Evolutionary conservation across 2,329 filamentous ascomycete genomes (phyloP).

Genomic region (Sarocladium kiliense): DNA sequence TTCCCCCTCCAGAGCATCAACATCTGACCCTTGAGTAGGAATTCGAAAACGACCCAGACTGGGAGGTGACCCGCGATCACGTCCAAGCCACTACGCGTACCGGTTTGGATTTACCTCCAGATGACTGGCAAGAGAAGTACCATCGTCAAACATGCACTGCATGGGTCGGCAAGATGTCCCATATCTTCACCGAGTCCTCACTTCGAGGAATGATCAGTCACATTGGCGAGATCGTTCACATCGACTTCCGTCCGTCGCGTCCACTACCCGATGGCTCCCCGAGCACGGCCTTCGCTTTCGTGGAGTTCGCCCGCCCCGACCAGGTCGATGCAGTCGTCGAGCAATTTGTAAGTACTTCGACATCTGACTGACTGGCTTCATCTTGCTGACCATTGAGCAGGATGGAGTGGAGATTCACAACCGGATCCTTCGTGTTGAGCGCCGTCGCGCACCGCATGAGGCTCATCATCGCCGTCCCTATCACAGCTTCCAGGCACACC

Average conservation of each 20-base stretch:
- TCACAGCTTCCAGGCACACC: not conserved
- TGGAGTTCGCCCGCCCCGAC: not conserved
- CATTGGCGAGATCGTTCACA: not conserved
- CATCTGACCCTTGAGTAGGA: conserved; percentile 16
- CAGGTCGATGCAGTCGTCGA: conserved; percentile 7
- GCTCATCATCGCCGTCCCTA: not conserved
- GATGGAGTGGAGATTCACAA: not conserved
- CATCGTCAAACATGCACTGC: not conserved
- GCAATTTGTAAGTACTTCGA: not conserved
- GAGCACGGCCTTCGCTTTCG: conserved; percentile 9
- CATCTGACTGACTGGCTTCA: not conserved
- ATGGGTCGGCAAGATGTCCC: conserved; percentile 8
- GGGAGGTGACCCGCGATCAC: not conserved
- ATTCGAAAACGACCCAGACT: conserved; percentile 22
- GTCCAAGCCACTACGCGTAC: not conserved
- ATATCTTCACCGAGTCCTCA: not conserved
- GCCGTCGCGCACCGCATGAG: not conserved
- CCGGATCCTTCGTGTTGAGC: not conserved
- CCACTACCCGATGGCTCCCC: not conserved
- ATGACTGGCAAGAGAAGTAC: conserved; percentile 5
- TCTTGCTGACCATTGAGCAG: not conserved
- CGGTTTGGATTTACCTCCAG: not conserved
- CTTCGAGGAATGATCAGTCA: not conserved
- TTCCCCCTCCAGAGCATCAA: not conserved
- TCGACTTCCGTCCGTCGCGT: not conserved